Conservation (phyloP, 164 flowering plant species). For the Nelumbo lutea region DNA sequence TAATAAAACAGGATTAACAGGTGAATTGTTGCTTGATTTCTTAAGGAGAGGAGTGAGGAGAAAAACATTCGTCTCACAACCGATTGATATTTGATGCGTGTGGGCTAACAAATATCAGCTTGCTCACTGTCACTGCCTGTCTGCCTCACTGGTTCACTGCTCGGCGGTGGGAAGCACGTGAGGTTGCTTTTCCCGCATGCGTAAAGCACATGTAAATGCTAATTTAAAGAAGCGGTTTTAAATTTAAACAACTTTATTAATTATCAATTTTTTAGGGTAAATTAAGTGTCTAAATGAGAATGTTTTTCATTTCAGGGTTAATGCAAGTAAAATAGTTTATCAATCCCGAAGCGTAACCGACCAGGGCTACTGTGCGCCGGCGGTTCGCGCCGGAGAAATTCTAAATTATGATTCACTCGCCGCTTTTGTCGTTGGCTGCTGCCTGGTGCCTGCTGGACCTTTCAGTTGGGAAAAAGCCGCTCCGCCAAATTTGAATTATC, state of each 20-base stretch:
- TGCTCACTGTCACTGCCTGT: too few species aligned
- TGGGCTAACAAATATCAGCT: too few species aligned
- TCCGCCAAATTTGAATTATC: neutral
- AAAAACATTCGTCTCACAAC: too few species aligned
- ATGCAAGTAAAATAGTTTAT: too few species aligned
- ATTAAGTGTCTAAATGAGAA: neutral
- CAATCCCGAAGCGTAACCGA: slow-evolving; percentile 4
- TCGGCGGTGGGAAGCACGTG: slow-evolving; percentile 47
- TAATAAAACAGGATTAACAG: neutral
- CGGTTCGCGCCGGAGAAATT: slow-evolving; percentile 21
- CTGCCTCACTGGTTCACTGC: neutral
- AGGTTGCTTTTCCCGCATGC: slow-evolving; percentile 54
- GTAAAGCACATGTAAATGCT: slow-evolving; percentile 32
- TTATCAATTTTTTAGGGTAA: neutral
- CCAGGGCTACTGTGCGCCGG: slow-evolving; percentile 12
- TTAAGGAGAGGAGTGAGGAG: too few species aligned
- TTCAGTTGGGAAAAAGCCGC: neutral
- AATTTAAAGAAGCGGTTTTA: neutral
- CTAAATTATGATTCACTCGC: slow-evolving; percentile 4
- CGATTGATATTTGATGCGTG: too few species aligned
- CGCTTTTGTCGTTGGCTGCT: too few species aligned
- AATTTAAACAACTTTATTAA: neutral
- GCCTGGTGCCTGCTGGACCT: neutral
- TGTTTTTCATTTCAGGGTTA: neutral
- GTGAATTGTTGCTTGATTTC: too few species aligned